Evolutionary conservation across 129 eudicot species (phyloP).

Genomic region (Flaveria brownii): DNA sequence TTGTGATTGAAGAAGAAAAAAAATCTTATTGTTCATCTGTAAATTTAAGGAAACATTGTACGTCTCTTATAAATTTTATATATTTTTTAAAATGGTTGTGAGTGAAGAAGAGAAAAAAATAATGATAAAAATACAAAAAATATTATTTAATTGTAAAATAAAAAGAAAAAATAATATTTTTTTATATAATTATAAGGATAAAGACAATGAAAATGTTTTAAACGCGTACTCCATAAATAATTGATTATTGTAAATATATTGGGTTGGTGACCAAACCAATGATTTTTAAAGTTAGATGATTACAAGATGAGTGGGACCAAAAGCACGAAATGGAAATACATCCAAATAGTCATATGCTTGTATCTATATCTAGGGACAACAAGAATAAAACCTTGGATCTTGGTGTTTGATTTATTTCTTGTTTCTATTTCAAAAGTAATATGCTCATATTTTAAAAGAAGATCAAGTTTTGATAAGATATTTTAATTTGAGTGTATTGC

Average conservation of each 20-base stretch:
- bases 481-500: not conserved
- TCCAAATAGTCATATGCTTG: constrained; percentile 21
- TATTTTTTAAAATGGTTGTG: too few species aligned
- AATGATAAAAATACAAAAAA: too few species aligned
- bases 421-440: not conserved
- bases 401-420: not conserved
- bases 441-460: not conserved
- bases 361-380: constrained; percentile 1
- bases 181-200: too few species aligned
- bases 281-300: constrained; percentile 12
- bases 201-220: too few species aligned
- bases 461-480: not conserved
- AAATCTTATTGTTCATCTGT: too few species aligned
- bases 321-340: constrained; percentile 1
- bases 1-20: too few species aligned
- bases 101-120: too few species aligned
- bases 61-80: too few species aligned
- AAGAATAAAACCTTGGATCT: constrained; percentile 10
- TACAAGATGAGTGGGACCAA: not conserved
- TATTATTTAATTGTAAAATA: too few species aligned
- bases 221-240: too few species aligned
- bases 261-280: constrained; percentile 21
- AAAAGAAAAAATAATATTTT: too few species aligned
- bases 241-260: not conserved
- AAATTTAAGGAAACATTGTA: too few species aligned